A percentile compares a stretch with the other conserved stretches of the same genome.
phyloP scores from a whole-genome alignment of 2,329 filamentous ascomycete genomes.

The Aspergillus hortae region DNA sequence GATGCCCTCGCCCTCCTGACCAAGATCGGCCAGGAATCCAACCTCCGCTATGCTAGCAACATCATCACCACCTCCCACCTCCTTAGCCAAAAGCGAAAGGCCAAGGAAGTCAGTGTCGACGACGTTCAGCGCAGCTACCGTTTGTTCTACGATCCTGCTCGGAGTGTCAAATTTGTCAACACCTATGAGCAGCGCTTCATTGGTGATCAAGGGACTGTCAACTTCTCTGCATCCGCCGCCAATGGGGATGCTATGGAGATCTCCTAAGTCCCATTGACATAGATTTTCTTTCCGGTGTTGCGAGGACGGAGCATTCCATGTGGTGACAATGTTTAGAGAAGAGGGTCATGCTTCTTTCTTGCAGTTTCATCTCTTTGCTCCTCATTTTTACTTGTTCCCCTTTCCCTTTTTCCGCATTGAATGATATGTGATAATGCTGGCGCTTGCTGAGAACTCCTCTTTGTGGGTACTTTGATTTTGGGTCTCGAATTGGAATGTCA shows the following conservation, averaged over 20 bases:
- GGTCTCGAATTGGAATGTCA: conserved; percentile 20
- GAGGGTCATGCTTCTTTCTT: conserved; percentile 7
- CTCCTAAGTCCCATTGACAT: conserved; percentile 41
- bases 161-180: conserved; percentile 85
- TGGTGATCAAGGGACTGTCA: conserved; percentile 77
- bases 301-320: background rate
- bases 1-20: conserved; percentile 90
- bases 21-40: conserved; percentile 91
- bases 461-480: conserved; percentile 21
- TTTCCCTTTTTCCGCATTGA: conserved; percentile 24
- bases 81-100: conserved; percentile 77
- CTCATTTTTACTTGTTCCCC: conserved; percentile 10
- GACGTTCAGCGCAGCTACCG: conserved; percentile 93
- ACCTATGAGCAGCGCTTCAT: conserved; percentile 93
- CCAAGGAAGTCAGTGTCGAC: conserved; percentile 76
- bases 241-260: conserved; percentile 68
- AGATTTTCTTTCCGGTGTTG: conserved; percentile 11
- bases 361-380: conserved; percentile 18
- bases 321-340: no score
- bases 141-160: conserved; percentile 84
- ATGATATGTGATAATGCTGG: conserved; percentile 38
- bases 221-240: conserved; percentile 52
- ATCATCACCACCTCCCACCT: conserved; percentile 93
- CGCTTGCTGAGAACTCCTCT: conserved; percentile 28
- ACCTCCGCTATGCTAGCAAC: conserved; percentile 93